phyloP scores from a whole-genome alignment of 345 rosid genomes.

The Draba incana region DNA sequence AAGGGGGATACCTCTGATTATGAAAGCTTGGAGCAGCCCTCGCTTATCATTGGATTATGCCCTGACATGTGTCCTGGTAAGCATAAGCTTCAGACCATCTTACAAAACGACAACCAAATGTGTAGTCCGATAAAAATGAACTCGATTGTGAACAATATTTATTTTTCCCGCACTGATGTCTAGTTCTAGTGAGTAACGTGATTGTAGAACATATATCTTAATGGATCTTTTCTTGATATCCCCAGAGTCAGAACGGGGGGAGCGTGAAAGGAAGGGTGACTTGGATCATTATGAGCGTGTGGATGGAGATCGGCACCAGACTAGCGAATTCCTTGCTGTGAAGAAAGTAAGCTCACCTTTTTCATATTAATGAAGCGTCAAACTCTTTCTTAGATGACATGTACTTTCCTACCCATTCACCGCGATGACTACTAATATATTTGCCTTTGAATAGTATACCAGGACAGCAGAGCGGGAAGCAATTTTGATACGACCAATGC shows the following conservation, averaged over 20 bases:
- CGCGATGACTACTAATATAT: conserved; percentile 38
- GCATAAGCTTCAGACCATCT: conserved; percentile 35
- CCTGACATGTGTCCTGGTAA: conserved; percentile 97
- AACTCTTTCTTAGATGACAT: conserved; percentile 26
- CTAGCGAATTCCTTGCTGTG: conserved; percentile 79
- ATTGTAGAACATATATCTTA: conserved; percentile 23
- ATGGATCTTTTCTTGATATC: conserved; percentile 26
- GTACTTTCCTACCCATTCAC: conserved; percentile 10
- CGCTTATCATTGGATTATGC: conserved; percentile 70
- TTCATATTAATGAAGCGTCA: conserved; percentile 7
- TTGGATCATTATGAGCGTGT: conserved; percentile 92
- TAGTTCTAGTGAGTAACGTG: conserved; percentile 16
- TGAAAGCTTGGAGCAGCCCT: conserved; percentile 58
- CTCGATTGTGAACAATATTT: background rate
- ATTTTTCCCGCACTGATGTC: conserved; percentile 15
- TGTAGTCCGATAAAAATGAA: conserved; percentile 23
- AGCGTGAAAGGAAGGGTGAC: conserved; percentile 98
- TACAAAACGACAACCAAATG: conserved; percentile 18
- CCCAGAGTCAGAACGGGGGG: conserved; percentile 87
- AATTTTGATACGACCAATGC: conserved; percentile 87
- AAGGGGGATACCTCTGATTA: conserved; percentile 50
- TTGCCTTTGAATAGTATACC: conserved; percentile 59
- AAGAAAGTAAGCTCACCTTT: conserved; percentile 54
- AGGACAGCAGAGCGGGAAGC: conserved; percentile 98
- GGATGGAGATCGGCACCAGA: conserved; percentile 94